Conservation (phyloP, 2,329 filamentous ascomycete genomes). For the Teratosphaeria epicoccoides region DNA sequence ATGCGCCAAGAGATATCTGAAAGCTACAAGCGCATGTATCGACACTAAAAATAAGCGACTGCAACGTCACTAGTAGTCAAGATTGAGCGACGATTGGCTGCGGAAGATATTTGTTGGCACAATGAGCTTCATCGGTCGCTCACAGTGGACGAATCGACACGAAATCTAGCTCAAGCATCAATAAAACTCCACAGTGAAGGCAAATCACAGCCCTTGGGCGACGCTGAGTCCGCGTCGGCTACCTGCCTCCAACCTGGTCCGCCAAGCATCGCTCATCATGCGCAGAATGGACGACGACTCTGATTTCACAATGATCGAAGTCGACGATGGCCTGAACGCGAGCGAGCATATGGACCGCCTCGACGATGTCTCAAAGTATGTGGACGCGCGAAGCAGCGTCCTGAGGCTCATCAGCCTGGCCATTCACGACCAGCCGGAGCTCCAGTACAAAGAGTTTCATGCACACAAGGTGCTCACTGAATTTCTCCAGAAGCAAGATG, state of each 20-base stretch:
- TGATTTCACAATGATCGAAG: not conserved
- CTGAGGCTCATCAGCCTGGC: constrained; percentile 40
- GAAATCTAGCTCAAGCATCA: too few species aligned
- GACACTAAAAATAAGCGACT: too few species aligned
- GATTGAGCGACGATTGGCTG: too few species aligned
- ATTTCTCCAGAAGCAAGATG: constrained; percentile 33
- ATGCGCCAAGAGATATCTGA: too few species aligned
- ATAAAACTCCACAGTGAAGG: too few species aligned
- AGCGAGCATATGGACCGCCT: constrained; percentile 6
- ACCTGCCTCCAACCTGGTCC: not conserved
- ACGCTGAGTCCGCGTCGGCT: not conserved
- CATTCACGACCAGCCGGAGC: constrained; percentile 44
- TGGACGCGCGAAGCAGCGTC: constrained; percentile 30
- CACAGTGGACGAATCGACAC: too few species aligned
- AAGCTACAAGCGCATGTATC: too few species aligned
- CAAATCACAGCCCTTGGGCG: too few species aligned
- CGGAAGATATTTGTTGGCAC: too few species aligned
- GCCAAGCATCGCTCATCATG: not conserved
- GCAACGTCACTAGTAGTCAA: too few species aligned
- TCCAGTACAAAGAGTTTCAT: constrained; percentile 39
- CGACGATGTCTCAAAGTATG: constrained; percentile 28
- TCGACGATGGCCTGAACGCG: not conserved
- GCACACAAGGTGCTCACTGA: constrained; percentile 42
- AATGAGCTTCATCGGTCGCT: too few species aligned
- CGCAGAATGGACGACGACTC: not conserved